Percentiles rank a stretch among this genome's conserved stretches.
These are phyloP conservation scores for Xylariomycetidae sp. DNA, from an alignment of 2,329 filamentous ascomycete species.

Conservation along the genomic window DNA sequence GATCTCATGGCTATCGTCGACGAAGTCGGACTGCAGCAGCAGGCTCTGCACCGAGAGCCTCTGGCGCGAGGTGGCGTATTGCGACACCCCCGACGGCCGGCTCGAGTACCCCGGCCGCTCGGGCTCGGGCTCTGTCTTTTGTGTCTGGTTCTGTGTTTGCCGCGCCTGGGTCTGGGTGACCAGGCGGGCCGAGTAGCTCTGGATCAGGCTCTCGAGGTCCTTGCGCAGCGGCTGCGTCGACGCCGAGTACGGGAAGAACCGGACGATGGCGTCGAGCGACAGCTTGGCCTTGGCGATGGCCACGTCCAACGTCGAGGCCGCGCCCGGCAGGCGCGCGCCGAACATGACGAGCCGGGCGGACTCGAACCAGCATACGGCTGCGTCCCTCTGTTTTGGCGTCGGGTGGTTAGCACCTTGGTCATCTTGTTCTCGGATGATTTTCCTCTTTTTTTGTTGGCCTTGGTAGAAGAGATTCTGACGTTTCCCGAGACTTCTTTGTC, in stretches of 20 bases:
- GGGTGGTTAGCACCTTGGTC: no score
- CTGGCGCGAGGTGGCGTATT: constrained; percentile 26
- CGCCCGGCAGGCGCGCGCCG: constrained; percentile 14
- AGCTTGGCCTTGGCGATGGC: constrained; percentile 20
- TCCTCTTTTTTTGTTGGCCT: no score
- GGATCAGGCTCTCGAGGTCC: constrained; percentile 22
- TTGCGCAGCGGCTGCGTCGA: constrained; percentile 24
- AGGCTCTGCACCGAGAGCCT: constrained; percentile 36
- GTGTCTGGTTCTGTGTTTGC: constrained; percentile 10
- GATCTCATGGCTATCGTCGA: constrained; percentile 33
- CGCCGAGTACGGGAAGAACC: constrained; percentile 23
- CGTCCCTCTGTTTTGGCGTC: no score
- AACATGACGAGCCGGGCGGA: constrained; percentile 34
- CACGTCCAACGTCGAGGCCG: constrained; percentile 15
- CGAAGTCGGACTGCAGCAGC: constrained; percentile 33
- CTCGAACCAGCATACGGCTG: constrained; percentile 39
- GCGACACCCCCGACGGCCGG: constrained; percentile 23
- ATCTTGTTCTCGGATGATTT: no score
- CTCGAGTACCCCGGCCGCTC: constrained; percentile 13
- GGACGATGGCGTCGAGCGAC: constrained; percentile 24
- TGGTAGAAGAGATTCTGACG: no score
- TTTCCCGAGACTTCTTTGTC: no score
- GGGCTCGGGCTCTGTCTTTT: constrained; percentile 16
- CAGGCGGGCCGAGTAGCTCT: constrained; percentile 21
- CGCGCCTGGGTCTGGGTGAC: no score